Base-by-base conservation (phyloP, 2,329 filamentous ascomycete species). In the Pezicula rhizophila region DNA sequence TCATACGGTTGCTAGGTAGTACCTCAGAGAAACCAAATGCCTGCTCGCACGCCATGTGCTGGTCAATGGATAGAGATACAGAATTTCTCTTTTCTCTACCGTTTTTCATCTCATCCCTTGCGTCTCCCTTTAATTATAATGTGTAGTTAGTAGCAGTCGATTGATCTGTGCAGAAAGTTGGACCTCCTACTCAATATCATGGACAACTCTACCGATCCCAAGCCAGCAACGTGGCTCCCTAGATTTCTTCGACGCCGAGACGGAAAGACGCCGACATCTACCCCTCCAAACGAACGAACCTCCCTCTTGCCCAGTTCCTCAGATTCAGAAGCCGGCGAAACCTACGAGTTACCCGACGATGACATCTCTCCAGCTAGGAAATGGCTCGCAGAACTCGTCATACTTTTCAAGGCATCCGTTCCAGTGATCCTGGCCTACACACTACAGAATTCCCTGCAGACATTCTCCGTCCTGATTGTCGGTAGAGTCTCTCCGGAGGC, bases 371-470 rank as follows among this genome's bases (percentile, higher is more conserved):
- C 49, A 1, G 43, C 54, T 2, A 55, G 52, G 51, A 50, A 56
- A 60, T 76, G 71, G 70, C 55, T 75, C 3, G 51, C 62, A 20
- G 87, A 93, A 64, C 82, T 87, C 56, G 78, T 78, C 71, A 68
- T 88, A 6, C 70, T 93, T 2, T 67, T 87, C 34, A 83, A 79
- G 57, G 80, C 80, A 20, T 87, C 87, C 0, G 65, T 89, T 1
- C 88, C 89, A 0, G 85, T 95, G 3, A 90, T 95, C 52, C 63
- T 95, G 34, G 89, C 89, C 51, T 95, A 95, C 66, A 85, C 85
- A 8, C 74, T 95, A 5, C 89, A 95, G 53, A 95, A 92, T 65
- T 90, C 85, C 5, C 71, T 95, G 0, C 89, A 95, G 63, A 95
- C 89, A 0, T 64, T 87, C 1, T 93, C 88, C 0, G 87, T 95